Evolutionary conservation across 805 yeast genomes (phyloP).

Genomic region (Cyberlindnera subsufficiens): DNA sequence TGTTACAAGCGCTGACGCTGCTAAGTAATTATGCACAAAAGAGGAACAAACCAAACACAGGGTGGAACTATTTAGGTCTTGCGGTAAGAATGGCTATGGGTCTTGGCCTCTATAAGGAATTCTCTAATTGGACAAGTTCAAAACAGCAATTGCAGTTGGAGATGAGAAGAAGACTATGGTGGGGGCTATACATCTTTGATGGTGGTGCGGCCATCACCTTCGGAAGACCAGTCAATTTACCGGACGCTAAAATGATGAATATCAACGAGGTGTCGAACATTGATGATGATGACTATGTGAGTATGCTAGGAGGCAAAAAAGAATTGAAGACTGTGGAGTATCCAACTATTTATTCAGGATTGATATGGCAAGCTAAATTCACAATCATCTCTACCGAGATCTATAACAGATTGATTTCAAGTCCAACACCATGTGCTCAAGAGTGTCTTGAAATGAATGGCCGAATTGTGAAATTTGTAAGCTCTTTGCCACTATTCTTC

Average conservation of each 20-base stretch:
- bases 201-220: constrained; percentile 58
- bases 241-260: constrained; percentile 40
- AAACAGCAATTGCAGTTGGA: constrained; percentile 41
- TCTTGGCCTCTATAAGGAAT: constrained; percentile 55
- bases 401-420: constrained; percentile 41
- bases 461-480: constrained; percentile 34
- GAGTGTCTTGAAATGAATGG: constrained; percentile 46
- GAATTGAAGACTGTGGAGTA: constrained; percentile 21
- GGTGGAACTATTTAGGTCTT: constrained; percentile 62
- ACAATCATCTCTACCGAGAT: constrained; percentile 42
- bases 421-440: constrained; percentile 40
- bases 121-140: constrained; percentile 33
- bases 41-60: constrained; percentile 60
- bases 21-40: constrained; percentile 59
- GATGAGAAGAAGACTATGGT: constrained; percentile 58
- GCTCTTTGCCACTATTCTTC: constrained; percentile 41
- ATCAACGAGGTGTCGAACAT: constrained; percentile 45
- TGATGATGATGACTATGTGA: constrained; percentile 33
- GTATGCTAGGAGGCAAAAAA: constrained; percentile 9
- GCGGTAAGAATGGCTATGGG: constrained; percentile 65
- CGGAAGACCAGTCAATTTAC: constrained; percentile 58
- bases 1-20: constrained; percentile 46
- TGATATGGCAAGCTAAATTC: constrained; percentile 49
- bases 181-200: constrained; percentile 61
- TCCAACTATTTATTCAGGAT: constrained; percentile 55